phyloP scores from a whole-genome alignment of 31 red algal species.

The Endocladia muricata region DNA sequence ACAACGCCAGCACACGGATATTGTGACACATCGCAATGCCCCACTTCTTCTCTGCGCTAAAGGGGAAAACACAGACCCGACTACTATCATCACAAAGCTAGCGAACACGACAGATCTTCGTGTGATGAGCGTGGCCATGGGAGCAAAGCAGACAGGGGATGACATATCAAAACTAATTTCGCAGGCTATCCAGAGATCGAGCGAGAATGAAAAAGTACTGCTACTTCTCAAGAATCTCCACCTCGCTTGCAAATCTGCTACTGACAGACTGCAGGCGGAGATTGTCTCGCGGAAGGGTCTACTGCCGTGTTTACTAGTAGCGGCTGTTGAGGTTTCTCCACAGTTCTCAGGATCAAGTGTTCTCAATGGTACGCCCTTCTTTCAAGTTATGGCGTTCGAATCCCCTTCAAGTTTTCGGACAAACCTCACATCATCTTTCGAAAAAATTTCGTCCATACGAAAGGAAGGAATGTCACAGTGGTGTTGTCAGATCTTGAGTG shows the following conservation, averaged over 20 bases:
- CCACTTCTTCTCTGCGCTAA: conserved; percentile 53
- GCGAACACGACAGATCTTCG: conserved; percentile 6
- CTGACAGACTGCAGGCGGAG: conserved; percentile 37
- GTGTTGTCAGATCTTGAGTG: neutral
- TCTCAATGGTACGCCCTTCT: conserved; percentile 11
- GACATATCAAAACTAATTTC: conserved; percentile 19
- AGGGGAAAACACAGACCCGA: conserved; percentile 51
- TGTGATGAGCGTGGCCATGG: conserved; percentile 58
- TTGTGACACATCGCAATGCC: neutral
- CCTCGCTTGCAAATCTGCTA: conserved; percentile 34
- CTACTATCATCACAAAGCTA: conserved; percentile 29
- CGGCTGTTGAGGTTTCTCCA: conserved; percentile 35
- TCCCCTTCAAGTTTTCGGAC: conserved; percentile 60
- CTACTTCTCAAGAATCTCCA: conserved; percentile 75
- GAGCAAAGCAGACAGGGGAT: conserved; percentile 20
- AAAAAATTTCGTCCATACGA: conserved; percentile 7
- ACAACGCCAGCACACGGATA: neutral
- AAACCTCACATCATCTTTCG: conserved; percentile 39
- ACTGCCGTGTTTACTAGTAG: conserved; percentile 44
- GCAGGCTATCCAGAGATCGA: conserved; percentile 24
- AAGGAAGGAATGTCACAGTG: neutral
- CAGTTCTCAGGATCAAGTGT: conserved; percentile 9
- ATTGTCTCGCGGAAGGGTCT: conserved; percentile 21
- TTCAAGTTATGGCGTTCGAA: conserved; percentile 69
- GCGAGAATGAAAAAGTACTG: conserved; percentile 14